phyloP scores from a whole-genome alignment of 306 rosid genomes.

The Purshia tridentata region DNA sequence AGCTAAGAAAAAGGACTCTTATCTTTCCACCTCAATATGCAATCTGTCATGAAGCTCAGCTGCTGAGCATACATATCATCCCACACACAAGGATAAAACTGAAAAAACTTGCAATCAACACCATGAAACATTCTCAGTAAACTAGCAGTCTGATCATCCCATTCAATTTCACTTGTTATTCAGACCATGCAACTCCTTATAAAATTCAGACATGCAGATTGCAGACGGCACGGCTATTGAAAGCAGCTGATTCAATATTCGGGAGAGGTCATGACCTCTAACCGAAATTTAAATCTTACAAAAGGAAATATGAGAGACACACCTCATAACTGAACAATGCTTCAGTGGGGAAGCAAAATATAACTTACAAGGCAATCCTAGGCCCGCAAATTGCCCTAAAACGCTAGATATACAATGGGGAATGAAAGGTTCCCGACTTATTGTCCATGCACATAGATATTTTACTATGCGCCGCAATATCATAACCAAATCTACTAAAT shows the following conservation, averaged over 20 bases:
- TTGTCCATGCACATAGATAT: constrained; percentile 18
- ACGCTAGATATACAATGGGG: constrained; percentile 19
- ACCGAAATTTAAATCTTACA: neutral
- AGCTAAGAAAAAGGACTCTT: neutral
- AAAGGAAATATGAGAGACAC: neutral
- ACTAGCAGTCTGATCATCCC: no score
- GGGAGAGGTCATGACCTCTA: neutral
- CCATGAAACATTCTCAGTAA: no score
- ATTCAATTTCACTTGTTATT: no score
- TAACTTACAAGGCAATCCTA: constrained; percentile 1
- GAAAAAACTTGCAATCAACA: no score
- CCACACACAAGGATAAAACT: no score
- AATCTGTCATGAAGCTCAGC: no score
- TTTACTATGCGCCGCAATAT: constrained; percentile 10
- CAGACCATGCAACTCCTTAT: no score
- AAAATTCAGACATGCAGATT: no score
- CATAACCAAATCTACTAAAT: constrained; percentile 18
- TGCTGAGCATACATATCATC: no score
- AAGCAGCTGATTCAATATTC: neutral
- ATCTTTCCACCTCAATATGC: no score
- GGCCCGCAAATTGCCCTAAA: constrained; percentile 24
- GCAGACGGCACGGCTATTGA: neutral
- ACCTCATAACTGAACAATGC: neutral
- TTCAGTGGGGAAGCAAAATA: constrained; percentile 9
- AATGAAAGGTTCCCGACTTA: constrained; percentile 27